These are phyloP conservation scores for Aspergillus asperescens DNA, from an alignment of 495 filamentous ascomycete species.

Conservation along the genomic window DNA sequence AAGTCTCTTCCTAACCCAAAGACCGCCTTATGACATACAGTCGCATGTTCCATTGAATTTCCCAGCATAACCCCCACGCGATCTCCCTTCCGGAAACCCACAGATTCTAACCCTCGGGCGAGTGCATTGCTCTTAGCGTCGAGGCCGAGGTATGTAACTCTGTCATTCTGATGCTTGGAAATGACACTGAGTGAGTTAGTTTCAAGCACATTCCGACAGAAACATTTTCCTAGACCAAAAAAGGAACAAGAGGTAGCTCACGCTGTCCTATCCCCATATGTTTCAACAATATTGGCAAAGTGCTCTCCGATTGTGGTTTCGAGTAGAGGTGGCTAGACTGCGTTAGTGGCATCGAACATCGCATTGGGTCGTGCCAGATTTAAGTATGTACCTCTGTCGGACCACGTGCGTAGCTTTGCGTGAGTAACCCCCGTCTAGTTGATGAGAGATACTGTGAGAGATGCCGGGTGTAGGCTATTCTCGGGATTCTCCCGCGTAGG, in stretches of 20 bases:
- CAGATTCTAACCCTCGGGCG: conserved; percentile 63
- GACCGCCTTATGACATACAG: conserved; percentile 39
- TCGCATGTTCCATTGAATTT: conserved; percentile 77
- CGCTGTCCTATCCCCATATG: conserved; percentile 73
- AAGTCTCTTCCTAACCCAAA: not conserved
- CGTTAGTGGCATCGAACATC: not conserved
- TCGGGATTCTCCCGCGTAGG: not conserved
- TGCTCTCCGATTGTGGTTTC: conserved; percentile 76
- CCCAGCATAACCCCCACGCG: conserved; percentile 81
- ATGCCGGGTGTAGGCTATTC: not conserved
- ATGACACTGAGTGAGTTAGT: conserved; percentile 48
- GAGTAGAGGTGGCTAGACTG: conserved; percentile 60
- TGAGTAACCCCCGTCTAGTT: conserved; percentile 33
- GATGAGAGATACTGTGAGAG: not conserved
- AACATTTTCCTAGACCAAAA: too few species aligned
- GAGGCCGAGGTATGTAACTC: conserved; percentile 67
- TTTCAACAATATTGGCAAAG: conserved; percentile 63
- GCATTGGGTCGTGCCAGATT: not conserved
- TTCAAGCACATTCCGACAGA: not conserved
- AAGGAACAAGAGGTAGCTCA: conserved; percentile 33
- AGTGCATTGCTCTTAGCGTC: conserved; percentile 72
- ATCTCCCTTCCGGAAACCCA: conserved; percentile 79
- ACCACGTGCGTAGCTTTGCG: conserved; percentile 44
- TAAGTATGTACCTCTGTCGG: conserved; percentile 34
- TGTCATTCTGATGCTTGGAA: conserved; percentile 56